These are phyloP conservation scores for Amorphotheca resinae DNA, from an alignment of 495 filamentous ascomycete species.

Conservation along the genomic window DNA sequence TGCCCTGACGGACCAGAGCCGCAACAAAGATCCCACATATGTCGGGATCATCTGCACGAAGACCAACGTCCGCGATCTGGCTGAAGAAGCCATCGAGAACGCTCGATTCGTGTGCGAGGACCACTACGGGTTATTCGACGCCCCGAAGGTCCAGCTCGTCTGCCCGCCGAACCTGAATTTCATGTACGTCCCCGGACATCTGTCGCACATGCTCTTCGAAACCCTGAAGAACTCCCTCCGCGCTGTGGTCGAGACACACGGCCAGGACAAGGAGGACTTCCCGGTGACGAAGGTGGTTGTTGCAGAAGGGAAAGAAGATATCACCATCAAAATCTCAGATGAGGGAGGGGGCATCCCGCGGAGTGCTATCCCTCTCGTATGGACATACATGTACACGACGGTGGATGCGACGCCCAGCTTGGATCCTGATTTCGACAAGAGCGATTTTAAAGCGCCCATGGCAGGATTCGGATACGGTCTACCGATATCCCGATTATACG, in stretches of 20 bases:
- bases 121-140: constrained; percentile 95
- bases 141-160: constrained; percentile 90
- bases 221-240: constrained; percentile 96
- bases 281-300: constrained; percentile 95
- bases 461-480: constrained; percentile 95
- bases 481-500: constrained; percentile 87
- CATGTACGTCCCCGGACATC: constrained; percentile 97
- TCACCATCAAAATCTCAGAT: constrained; percentile 94
- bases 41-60: constrained; percentile 98
- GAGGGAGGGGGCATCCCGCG: constrained; percentile 93
- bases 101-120: constrained; percentile 97
- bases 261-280: constrained; percentile 88
- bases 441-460: constrained; percentile 99
- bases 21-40: constrained; percentile 78
- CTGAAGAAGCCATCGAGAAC: constrained; percentile 95
- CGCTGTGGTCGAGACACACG: constrained; percentile 92
- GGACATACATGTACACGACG: constrained; percentile 99
- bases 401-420: constrained; percentile 90
- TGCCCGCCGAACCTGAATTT: constrained; percentile 89
- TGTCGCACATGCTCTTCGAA: constrained; percentile 98
- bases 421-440: constrained; percentile 97
- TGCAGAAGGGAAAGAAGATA: constrained; percentile 94
- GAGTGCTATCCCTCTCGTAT: constrained; percentile 84
- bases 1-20: constrained; percentile 83
- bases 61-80: constrained; percentile 91